Evolutionary conservation across 1,284 basidiomycete species (phyloP).

Genomic region (Irpex rosettiformis): DNA sequence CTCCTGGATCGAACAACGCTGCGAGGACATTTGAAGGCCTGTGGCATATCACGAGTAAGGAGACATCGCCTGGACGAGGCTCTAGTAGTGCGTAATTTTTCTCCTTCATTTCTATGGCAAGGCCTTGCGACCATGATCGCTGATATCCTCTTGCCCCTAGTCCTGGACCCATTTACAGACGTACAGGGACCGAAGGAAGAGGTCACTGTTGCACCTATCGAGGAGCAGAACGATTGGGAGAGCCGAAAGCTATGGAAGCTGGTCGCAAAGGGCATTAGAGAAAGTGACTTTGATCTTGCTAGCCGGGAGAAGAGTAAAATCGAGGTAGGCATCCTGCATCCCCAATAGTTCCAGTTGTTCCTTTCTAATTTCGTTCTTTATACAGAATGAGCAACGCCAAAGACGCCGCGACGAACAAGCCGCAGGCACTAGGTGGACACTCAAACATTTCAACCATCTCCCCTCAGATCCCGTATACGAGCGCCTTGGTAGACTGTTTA

Average conservation of each 20-base stretch:
- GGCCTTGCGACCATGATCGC: too few relatives aligned
- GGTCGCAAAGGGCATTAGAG: slow-evolving; percentile 89
- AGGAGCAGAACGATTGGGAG: slow-evolving; percentile 81
- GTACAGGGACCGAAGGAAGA: slow-evolving; percentile 69
- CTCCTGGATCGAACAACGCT: slow-evolving; percentile 36
- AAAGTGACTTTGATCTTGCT: slow-evolving; percentile 91
- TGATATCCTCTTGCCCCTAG: slow-evolving; percentile 22
- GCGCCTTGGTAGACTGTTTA: slow-evolving; percentile 51
- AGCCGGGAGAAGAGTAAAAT: slow-evolving; percentile 88
- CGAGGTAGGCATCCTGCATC: slow-evolving; percentile 55
- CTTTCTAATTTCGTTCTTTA: background rate
- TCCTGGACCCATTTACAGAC: slow-evolving; percentile 58
- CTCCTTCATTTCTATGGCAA: background rate
- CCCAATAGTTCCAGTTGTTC: background rate
- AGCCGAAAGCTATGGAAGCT: slow-evolving; percentile 83
- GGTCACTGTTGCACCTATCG: slow-evolving; percentile 56
- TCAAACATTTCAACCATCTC: slow-evolving; percentile 73
- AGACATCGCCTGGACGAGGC: slow-evolving; percentile 17
- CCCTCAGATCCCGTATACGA: slow-evolving; percentile 71
- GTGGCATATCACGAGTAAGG: slow-evolving; percentile 78
- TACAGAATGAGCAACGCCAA: slow-evolving; percentile 89
- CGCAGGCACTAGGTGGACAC: slow-evolving; percentile 69
- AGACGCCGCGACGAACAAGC: slow-evolving; percentile 81
- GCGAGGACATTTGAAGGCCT: slow-evolving; percentile 78
- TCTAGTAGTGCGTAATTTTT: background rate